Percentiles rank a stretch among this genome's conserved stretches.
These are phyloP conservation scores for Pyrenophora graminea DNA, from an alignment of 2,329 filamentous ascomycete genomes.

Conservation along the genomic window DNA sequence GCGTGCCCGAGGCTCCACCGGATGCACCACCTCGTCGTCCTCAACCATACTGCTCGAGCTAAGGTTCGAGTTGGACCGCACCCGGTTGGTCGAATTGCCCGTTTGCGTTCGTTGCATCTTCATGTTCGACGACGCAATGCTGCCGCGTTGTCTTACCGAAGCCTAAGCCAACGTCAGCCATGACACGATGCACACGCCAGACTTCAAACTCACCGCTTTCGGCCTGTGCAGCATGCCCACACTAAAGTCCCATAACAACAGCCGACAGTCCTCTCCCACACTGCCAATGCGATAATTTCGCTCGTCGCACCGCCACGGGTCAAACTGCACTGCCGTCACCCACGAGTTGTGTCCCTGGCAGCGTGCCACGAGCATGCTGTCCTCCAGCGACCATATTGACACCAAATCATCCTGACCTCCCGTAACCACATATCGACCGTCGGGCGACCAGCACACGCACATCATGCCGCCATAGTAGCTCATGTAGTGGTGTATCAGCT, in stretches of 20 bases:
- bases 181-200: background rate
- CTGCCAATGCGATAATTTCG: constrained; percentile 94
- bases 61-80: constrained; percentile 72
- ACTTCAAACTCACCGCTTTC: constrained; percentile 64
- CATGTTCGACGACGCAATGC: constrained; percentile 55
- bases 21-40: constrained; percentile 70
- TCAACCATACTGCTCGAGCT: constrained; percentile 60
- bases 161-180: constrained; percentile 42
- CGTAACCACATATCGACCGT: constrained; percentile 92
- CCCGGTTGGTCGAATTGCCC: constrained; percentile 63
- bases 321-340: constrained; percentile 92
- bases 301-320: constrained; percentile 96
- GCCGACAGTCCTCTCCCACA: constrained; percentile 88
- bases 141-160: constrained; percentile 61
- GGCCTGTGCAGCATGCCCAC: constrained; percentile 94
- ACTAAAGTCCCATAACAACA: constrained; percentile 96
- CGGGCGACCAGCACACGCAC: constrained; percentile 96
- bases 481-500: constrained; percentile 85
- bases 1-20: constrained; percentile 80
- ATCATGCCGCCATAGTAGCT: constrained; percentile 93
- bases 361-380: constrained; percentile 81
- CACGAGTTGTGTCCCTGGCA: constrained; percentile 96
- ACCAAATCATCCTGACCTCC: constrained; percentile 95
- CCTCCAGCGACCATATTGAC: constrained; percentile 90
- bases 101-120: constrained; percentile 58